Conservation (phyloP, 1,284 basidiomycete species). For the Anthracocystis walkeri region DNA sequence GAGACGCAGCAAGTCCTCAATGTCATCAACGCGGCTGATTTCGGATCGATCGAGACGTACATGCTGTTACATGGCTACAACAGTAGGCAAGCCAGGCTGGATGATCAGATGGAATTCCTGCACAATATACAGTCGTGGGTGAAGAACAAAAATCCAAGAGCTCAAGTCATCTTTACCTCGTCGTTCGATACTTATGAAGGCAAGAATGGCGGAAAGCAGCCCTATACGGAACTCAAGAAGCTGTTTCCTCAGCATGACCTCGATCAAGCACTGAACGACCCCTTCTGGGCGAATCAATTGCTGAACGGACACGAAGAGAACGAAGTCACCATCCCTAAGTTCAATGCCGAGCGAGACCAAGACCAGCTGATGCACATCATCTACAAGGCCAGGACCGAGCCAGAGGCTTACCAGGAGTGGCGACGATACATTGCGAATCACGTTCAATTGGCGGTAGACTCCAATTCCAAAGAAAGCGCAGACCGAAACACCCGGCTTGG, state of each 20-base stretch:
- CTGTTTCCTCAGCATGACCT: slow-evolving; percentile 26
- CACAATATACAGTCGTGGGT: slow-evolving; percentile 14
- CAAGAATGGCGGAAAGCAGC: slow-evolving; percentile 38
- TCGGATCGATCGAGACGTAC: slow-evolving; percentile 12
- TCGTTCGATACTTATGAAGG: slow-evolving; percentile 23
- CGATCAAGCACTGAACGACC: slow-evolving; percentile 28
- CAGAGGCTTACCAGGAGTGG: neutral
- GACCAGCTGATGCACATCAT: slow-evolving; percentile 12
- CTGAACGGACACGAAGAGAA: neutral
- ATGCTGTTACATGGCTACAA: slow-evolving; percentile 51
- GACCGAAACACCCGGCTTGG: neutral
- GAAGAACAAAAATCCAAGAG: neutral
- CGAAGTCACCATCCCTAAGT: neutral
- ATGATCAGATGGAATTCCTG: slow-evolving; percentile 13
- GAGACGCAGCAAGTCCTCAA: neutral
- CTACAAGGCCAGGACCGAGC: slow-evolving; percentile 4
- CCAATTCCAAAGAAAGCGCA: neutral
- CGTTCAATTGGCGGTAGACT: neutral
- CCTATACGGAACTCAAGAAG: neutral
- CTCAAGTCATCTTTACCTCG: slow-evolving; percentile 28
- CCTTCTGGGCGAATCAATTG: slow-evolving; percentile 33
- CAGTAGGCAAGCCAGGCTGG: slow-evolving; percentile 18
- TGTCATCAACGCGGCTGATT: slow-evolving; percentile 23
- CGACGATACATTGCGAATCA: slow-evolving; percentile 2
- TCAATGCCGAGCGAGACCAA: neutral